These are phyloP conservation scores for Dryadomyces quercivorus DNA, from an alignment of 2,329 filamentous ascomycete genomes.

Conservation along the genomic window DNA sequence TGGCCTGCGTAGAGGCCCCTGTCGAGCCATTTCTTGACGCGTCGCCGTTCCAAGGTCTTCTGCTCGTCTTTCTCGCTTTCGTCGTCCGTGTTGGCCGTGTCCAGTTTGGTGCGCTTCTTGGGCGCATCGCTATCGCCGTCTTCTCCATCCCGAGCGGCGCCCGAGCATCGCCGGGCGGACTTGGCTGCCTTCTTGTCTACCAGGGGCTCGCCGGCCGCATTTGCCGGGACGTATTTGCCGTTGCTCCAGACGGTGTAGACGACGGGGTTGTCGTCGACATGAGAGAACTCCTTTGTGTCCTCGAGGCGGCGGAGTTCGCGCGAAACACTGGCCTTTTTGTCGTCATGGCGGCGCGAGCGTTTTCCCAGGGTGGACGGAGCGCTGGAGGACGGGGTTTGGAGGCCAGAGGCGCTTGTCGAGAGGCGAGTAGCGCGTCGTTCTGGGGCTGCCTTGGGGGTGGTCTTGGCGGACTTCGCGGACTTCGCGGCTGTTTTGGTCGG, in stretches of 20 bases:
- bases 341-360: conserved; percentile 38
- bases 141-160: neutral
- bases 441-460: neutral
- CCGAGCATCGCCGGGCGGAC: neutral
- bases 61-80: conserved; percentile 19
- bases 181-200: conserved; percentile 14
- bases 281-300: conserved; percentile 50
- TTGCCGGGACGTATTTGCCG: conserved; percentile 41
- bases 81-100: conserved; percentile 13
- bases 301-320: conserved; percentile 48
- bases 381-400: conserved; percentile 23
- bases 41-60: conserved; percentile 21
- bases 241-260: conserved; percentile 51
- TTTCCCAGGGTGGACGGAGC: conserved; percentile 45
- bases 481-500: neutral
- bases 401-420: conserved; percentile 21
- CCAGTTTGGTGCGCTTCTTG: conserved; percentile 13
- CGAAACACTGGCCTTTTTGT: neutral
- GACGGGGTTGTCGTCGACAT: conserved; percentile 46
- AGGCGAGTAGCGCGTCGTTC: conserved; percentile 31
- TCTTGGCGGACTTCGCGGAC: neutral
- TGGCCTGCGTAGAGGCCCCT: conserved; percentile 87
- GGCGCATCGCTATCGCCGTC: conserved; percentile 15
- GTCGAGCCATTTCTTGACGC: conserved; percentile 62
- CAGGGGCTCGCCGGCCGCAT: conserved; percentile 25